Evolutionary conservation across 805 yeast species (phyloP).

Genomic region (Ogataea naganishii): DNA sequence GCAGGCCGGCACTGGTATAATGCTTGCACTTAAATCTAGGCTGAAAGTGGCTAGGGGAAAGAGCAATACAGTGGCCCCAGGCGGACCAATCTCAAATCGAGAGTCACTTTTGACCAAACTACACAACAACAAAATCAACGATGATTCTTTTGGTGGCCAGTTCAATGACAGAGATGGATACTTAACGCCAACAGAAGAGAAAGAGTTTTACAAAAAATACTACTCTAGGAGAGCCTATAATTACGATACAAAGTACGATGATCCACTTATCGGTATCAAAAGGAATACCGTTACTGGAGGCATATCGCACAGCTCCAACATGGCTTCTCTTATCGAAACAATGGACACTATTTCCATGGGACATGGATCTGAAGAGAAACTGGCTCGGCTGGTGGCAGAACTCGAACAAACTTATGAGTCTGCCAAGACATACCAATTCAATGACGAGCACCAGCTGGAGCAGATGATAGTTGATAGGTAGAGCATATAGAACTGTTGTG

Average conservation of each 20-base stretch:
- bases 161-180: conserved; percentile 28
- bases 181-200: conserved; percentile 27
- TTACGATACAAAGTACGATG: conserved; percentile 11
- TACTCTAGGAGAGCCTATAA: conserved; percentile 15
- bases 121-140: too few relatives aligned
- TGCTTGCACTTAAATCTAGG: too few relatives aligned
- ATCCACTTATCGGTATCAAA: conserved; percentile 14
- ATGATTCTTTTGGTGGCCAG: conserved; percentile 12
- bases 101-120: too few relatives aligned
- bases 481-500: neutral
- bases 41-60: too few relatives aligned
- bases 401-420: conserved; percentile 9
- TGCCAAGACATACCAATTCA: conserved; percentile 8
- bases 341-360: conserved; percentile 3
- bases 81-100: too few relatives aligned
- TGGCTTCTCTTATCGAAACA: conserved; percentile 11
- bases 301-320: conserved; percentile 16
- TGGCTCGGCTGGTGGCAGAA: conserved; percentile 4
- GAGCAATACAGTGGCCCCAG: too few relatives aligned
- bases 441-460: conserved; percentile 7
- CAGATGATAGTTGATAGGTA: conserved; percentile 6
- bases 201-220: conserved; percentile 30
- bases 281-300: conserved; percentile 11
- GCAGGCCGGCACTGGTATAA: too few relatives aligned
- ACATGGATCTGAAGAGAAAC: neutral